These are phyloP conservation scores for Phytophthora megakarya DNA, from an alignment of 352 stramenopile species.

Conservation along the genomic window DNA sequence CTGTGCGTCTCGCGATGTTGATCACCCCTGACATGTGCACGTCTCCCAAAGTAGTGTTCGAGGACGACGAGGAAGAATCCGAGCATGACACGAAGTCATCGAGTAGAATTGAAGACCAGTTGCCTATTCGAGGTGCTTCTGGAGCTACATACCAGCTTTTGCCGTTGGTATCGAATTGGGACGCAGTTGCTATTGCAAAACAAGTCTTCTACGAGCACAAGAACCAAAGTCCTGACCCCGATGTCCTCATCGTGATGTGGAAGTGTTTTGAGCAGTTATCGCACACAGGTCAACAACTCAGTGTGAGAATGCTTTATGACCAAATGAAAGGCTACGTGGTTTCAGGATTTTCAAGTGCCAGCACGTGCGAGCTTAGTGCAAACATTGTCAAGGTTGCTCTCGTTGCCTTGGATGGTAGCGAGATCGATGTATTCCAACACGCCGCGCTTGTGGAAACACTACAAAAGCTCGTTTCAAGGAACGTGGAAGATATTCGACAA, in stretches of 20 bases:
- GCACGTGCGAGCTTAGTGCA: constrained; percentile 40
- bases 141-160: constrained; percentile 55
- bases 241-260: constrained; percentile 54
- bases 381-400: constrained; percentile 42
- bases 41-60: neutral
- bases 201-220: constrained; percentile 78
- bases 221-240: constrained; percentile 32
- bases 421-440: constrained; percentile 43
- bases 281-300: constrained; percentile 7
- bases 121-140: constrained; percentile 62
- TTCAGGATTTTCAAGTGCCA: constrained; percentile 45
- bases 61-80: constrained; percentile 5
- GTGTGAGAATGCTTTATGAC: constrained; percentile 51
- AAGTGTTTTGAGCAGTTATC: constrained; percentile 63
- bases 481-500: constrained; percentile 65
- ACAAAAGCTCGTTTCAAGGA: constrained; percentile 50
- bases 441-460: constrained; percentile 43
- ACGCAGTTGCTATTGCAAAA: constrained; percentile 69
- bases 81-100: neutral
- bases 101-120: constrained; percentile 28
- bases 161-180: constrained; percentile 56
- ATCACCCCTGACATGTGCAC: neutral
- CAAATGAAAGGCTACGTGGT: constrained; percentile 63
- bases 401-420: constrained; percentile 5
- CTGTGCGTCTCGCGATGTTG: constrained; percentile 51